Conservation (phyloP, 164 flowering plant genomes). For the Euptelea pleiosperma region DNA sequence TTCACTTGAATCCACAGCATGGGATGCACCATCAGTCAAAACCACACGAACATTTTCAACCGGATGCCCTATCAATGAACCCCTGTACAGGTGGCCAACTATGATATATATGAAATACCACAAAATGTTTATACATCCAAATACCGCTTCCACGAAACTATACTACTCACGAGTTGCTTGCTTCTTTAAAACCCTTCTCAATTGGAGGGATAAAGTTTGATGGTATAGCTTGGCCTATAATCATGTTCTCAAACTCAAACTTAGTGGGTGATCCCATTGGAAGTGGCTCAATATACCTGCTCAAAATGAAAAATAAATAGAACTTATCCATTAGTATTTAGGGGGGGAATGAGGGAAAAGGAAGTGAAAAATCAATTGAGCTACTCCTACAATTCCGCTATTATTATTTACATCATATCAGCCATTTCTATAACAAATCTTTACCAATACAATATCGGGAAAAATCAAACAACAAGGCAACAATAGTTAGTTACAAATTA, state of each 20-base stretch:
- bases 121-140: background rate
- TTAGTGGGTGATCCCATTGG: conserved; percentile 68
- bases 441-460: too few relatives aligned
- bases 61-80: conserved; percentile 94
- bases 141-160: background rate
- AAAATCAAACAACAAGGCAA: too few relatives aligned
- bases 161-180: conserved; percentile 86
- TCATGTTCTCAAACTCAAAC: conserved; percentile 92
- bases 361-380: too few relatives aligned
- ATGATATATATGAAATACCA: background rate
- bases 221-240: conserved; percentile 92
- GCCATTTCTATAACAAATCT: too few relatives aligned
- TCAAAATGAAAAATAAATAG: conserved; percentile 1
- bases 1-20: conserved; percentile 99
- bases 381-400: too few relatives aligned
- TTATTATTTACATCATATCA: too few relatives aligned
- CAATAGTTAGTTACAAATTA: too few relatives aligned
- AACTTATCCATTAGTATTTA: too few relatives aligned
- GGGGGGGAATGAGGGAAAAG: too few relatives aligned
- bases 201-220: conserved; percentile 91
- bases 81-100: conserved; percentile 42
- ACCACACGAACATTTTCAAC: conserved; percentile 80
- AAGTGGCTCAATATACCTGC: conserved; percentile 91
- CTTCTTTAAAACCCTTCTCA: conserved; percentile 97
- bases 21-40: conserved; percentile 93